Evolutionary conservation across 306 rosid species (phyloP), one percentile per base, ranked within the genome.

Genomic region (Lupinus albus): DNA sequence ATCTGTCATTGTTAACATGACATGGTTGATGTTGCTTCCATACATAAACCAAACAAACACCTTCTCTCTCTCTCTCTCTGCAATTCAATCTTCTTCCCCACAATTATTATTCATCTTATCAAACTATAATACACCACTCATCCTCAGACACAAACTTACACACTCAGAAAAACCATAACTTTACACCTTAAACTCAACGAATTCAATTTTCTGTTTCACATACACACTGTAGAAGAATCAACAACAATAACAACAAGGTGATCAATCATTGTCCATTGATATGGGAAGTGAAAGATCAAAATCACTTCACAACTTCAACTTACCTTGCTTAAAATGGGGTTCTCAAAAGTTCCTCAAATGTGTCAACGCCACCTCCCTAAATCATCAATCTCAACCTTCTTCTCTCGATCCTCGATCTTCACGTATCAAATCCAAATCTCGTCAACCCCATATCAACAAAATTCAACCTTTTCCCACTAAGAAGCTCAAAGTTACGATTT

Each of bases 241-340:
- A 11, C 2, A 12, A 45, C 4, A 25, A 25, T 0, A 25, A 25
- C 0, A 2, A 25, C 4, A 25, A 25, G 14, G 15, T 44, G 6
- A 44, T 38, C 44, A 38, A 38, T 51, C 50, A 25, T 42, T 32
- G 17, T 56, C 11, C 4, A 3, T 52, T 64, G 80, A 61, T 25
- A 74, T 66, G 85, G 74, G 57, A 21, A 78, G 82, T 4, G 87
- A 85, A 68, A 64, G 89, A 77, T 82, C 89, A 66, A 82, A 82
- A 38, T 55, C 76, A 71, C 82, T 85, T 5, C 87, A 85, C 55
- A 82, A 85, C 83, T 85, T 85, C 83, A 80, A 87, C 21, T 77
- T 85, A 20, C 87, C 89, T n/a, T 65, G 69, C 46, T 79, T 82
- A 67, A 82, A 80, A 80, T 85, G 89, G 89, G 89, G 87, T 41